These are phyloP conservation scores for Pseudopyricularia javanii DNA, from an alignment of 2,329 filamentous ascomycete species.

Conservation along the genomic window DNA sequence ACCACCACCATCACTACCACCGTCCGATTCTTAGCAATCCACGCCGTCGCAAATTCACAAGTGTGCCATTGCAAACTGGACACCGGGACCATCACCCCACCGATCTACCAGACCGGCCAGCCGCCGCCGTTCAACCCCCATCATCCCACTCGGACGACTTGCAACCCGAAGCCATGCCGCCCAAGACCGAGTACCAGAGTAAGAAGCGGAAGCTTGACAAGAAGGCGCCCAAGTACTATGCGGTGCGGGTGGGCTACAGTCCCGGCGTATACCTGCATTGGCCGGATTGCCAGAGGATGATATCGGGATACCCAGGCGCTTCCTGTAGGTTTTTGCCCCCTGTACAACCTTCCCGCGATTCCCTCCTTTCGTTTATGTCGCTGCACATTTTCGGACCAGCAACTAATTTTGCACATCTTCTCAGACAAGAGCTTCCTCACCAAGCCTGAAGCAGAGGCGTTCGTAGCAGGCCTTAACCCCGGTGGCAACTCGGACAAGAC, in stretches of 20 bases:
- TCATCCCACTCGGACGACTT: not conserved
- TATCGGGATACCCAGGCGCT: slow-evolving; percentile 49
- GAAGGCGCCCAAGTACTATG: slow-evolving; percentile 46
- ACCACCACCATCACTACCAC: not conserved
- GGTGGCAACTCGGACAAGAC: slow-evolving; percentile 24
- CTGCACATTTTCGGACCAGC: too few species aligned
- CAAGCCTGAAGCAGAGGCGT: slow-evolving; percentile 65
- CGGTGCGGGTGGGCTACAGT: slow-evolving; percentile 40
- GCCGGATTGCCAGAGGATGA: slow-evolving; percentile 49
- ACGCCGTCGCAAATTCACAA: too few species aligned
- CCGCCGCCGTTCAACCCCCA: not conserved
- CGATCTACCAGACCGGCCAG: not conserved
- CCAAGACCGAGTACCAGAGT: slow-evolving; percentile 2
- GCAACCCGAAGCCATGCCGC: not conserved
- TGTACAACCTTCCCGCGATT: not conserved
- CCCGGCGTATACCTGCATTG: slow-evolving; percentile 53
- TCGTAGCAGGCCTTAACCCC: slow-evolving; percentile 50
- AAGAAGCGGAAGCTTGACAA: slow-evolving; percentile 37
- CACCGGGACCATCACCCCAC: not conserved
- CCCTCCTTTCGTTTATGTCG: not conserved
- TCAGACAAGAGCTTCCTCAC: slow-evolving; percentile 70
- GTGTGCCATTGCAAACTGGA: too few species aligned
- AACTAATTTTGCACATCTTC: too few species aligned
- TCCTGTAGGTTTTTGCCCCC: slow-evolving; percentile 41
- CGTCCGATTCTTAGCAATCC: too few species aligned